A percentile compares a stretch with the other conserved stretches of the same genome.
These are phyloP conservation scores for Casuarina equisetifolia DNA, from an alignment of 306 rosid species.

Conservation along the genomic window DNA sequence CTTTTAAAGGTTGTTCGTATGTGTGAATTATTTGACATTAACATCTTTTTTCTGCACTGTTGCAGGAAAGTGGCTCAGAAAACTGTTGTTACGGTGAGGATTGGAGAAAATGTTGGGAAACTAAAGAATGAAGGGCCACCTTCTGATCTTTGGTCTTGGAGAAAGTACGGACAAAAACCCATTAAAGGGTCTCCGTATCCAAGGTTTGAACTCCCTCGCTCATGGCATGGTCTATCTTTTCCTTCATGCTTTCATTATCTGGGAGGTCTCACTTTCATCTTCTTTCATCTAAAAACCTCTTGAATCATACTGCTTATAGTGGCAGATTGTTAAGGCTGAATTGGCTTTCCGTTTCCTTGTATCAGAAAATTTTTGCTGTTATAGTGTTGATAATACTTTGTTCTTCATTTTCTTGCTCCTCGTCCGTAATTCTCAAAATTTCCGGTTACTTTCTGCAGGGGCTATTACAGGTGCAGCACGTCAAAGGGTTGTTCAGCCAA, in stretches of 20 bases:
- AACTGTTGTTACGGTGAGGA: constrained; percentile 66
- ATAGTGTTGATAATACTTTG: background rate
- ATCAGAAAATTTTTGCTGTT: background rate
- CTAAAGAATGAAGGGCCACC: constrained; percentile 87
- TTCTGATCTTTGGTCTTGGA: constrained; percentile 96
- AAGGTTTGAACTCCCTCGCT: constrained; percentile 49
- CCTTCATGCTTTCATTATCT: constrained; percentile 7
- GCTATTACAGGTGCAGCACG: constrained; percentile 87
- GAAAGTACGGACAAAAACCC: constrained; percentile 96
- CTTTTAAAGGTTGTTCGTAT: background rate
- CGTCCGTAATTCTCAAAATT: constrained; percentile 10
- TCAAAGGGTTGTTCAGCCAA: constrained; percentile 93
- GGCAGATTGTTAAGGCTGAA: background rate
- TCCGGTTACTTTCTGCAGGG: constrained; percentile 43
- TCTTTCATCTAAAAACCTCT: constrained; percentile 17
- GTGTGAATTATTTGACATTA: constrained; percentile 6
- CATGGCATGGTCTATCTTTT: constrained; percentile 8
- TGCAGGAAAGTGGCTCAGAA: constrained; percentile 67
- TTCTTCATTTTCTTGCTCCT: background rate
- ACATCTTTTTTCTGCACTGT: constrained; percentile 22
- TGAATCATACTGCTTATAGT: background rate
- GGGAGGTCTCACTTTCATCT: background rate
- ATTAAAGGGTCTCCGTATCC: constrained; percentile 96
- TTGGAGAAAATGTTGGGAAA: constrained; percentile 72
- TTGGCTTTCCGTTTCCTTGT: background rate